Evolutionary conservation across 2,329 filamentous ascomycete species (phyloP).

Genomic region (Coniochaeta prunicola): DNA sequence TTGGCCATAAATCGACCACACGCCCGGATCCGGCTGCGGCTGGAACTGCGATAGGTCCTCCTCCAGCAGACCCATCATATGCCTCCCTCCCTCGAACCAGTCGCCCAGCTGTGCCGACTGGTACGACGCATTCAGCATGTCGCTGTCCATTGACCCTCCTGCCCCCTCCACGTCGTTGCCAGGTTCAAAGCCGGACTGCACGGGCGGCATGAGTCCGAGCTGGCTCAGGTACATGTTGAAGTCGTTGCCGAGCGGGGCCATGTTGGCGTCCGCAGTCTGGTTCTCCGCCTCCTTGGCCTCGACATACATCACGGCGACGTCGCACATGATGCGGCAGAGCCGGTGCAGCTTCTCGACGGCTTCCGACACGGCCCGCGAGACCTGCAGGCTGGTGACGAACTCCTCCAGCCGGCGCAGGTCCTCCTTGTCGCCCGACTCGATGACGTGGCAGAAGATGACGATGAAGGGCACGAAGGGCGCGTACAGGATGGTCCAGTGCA

Average conservation of each 20-base stretch:
- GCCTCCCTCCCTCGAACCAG: conserved; percentile 60
- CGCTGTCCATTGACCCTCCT: conserved; percentile 4
- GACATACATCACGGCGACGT: conserved; percentile 54
- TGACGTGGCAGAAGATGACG: conserved; percentile 50
- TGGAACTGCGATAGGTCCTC: conserved; percentile 45
- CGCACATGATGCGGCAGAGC: conserved; percentile 55
- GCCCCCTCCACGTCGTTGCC: conserved; percentile 3
- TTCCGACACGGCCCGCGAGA: conserved; percentile 44
- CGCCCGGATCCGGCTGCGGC: conserved; percentile 10
- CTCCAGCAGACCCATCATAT: conserved; percentile 58
- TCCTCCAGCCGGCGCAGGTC: conserved; percentile 49
- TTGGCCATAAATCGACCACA: conserved; percentile 6
- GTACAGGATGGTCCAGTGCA: conserved; percentile 49
- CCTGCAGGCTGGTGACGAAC: conserved; percentile 49
- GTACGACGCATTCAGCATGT: conserved; percentile 6
- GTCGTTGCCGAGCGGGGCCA: conserved; percentile 46
- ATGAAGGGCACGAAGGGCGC: conserved; percentile 54
- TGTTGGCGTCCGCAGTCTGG: conserved; percentile 28
- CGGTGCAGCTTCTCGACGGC: conserved; percentile 52
- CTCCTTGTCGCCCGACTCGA: conserved; percentile 42
- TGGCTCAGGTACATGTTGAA: conserved; percentile 60
- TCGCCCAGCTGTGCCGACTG: conserved; percentile 46
- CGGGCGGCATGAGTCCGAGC: conserved; percentile 49
- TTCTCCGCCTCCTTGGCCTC: conserved; percentile 46
- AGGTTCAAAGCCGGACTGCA: neutral